Evolutionary conservation across 2,329 filamentous ascomycete species (phyloP).

Genomic region (Blastomyces emzantsi): DNA sequence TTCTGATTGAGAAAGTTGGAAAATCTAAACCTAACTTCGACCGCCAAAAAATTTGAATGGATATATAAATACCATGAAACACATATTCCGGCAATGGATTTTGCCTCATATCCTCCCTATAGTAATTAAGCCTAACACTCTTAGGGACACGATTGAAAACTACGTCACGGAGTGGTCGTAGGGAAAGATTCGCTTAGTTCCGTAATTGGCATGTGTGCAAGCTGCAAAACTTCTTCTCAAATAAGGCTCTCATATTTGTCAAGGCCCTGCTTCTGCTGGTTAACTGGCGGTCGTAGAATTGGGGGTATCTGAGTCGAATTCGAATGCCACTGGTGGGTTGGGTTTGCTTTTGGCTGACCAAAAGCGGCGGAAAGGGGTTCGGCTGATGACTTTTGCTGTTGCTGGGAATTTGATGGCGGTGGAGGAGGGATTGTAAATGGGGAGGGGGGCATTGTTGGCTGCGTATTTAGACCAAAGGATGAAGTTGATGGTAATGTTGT

Average conservation of each 20-base stretch:
- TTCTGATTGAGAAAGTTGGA: not conserved
- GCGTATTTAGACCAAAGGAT: constrained; percentile 13
- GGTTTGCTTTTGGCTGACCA: constrained; percentile 17
- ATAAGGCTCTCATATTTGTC: constrained; percentile 51
- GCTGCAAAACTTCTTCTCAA: constrained; percentile 21
- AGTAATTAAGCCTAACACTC: not conserved
- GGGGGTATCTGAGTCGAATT: constrained; percentile 17
- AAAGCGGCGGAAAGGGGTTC: constrained; percentile 13
- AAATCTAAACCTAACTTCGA: not conserved
- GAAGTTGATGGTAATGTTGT: constrained; percentile 16
- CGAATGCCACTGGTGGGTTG: constrained; percentile 14
- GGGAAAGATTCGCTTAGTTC: not conserved
- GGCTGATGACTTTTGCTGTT: constrained; percentile 16
- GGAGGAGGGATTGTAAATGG: constrained; percentile 31
- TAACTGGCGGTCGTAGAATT: not conserved
- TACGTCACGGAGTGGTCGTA: not conserved
- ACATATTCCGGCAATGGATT: not conserved
- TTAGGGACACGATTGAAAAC: not conserved
- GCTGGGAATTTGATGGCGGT: constrained; percentile 24
- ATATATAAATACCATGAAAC: not conserved
- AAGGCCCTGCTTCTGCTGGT: constrained; percentile 35
- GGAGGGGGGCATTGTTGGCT: constrained; percentile 18
- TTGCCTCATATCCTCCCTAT: not conserved
- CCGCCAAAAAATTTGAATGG: not conserved
- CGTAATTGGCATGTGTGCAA: not conserved